Evolutionary conservation across 441 rosid species (phyloP).

Genomic region (Heliophila coronopifolia): DNA sequence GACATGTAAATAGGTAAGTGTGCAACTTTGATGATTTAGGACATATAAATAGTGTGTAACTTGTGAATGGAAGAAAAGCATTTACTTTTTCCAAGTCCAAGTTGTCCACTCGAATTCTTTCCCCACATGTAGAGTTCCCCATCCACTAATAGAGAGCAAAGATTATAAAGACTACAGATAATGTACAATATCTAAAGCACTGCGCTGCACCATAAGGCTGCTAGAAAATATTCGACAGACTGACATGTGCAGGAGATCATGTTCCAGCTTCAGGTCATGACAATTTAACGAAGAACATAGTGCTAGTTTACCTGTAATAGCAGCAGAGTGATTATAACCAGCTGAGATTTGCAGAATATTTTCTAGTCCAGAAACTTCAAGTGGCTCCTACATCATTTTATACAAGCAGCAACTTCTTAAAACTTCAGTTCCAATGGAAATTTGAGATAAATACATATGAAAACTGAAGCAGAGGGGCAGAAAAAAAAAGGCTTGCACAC

Average conservation of each 20-base stretch:
- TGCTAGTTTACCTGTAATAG: constrained; percentile 62
- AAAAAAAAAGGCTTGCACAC: background rate
- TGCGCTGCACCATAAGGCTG: background rate
- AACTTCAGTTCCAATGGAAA: background rate
- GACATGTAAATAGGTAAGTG: constrained; percentile 7
- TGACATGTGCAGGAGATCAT: background rate
- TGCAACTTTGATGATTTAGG: background rate
- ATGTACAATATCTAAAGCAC: background rate
- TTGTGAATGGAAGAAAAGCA: background rate
- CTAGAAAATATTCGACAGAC: background rate
- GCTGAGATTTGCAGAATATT: constrained; percentile 64
- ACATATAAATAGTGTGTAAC: background rate
- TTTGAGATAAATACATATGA: background rate
- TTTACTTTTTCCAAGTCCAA: constrained; percentile 90
- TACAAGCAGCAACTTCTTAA: background rate
- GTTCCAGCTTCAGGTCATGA: background rate
- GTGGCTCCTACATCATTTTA: constrained; percentile 52
- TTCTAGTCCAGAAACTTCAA: constrained; percentile 53
- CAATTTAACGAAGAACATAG: background rate
- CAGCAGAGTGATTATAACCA: constrained; percentile 88
- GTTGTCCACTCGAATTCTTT: constrained; percentile 85
- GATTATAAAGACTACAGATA: too few species aligned
- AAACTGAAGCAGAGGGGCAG: background rate
- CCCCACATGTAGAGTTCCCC: constrained; percentile 95
- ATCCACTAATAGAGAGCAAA: constrained; percentile 43